A percentile compares a stretch with the other conserved stretches of the same genome.
phyloP scores from a whole-genome alignment of 345 rosid genomes.

The Reutealis trisperma region DNA sequence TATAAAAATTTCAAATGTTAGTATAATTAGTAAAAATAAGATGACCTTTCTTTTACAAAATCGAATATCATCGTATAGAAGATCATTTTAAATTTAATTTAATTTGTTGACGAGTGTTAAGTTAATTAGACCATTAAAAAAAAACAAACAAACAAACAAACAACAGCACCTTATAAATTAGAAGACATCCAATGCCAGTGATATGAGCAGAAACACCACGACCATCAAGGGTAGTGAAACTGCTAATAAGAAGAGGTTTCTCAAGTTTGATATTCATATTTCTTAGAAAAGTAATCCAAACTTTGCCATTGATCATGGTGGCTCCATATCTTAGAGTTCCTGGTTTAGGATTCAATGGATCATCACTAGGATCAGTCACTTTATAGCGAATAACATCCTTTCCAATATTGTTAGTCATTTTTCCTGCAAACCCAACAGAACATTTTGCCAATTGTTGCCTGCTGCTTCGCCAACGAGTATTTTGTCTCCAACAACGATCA shows the following conservation, averaged over 20 bases:
- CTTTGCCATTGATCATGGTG: conserved; percentile 51
- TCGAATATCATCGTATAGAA: too few species aligned
- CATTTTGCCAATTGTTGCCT: conserved; percentile 59
- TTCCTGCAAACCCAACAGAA: conserved; percentile 63
- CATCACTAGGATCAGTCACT: conserved; percentile 66
- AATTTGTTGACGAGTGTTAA: too few species aligned
- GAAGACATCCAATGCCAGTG: conserved; percentile 57
- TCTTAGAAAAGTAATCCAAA: conserved; percentile 69
- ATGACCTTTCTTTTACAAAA: too few species aligned
- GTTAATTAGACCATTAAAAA: too few species aligned
- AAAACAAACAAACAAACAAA: too few species aligned
- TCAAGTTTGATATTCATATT: conserved; percentile 58
- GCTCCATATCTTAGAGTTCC: conserved; percentile 72
- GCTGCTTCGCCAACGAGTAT: conserved; percentile 49
- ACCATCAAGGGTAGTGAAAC: conserved; percentile 75
- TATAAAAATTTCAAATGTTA: too few species aligned
- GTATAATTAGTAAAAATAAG: too few species aligned
- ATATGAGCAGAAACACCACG: conserved; percentile 60
- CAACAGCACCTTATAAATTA: conserved; percentile 43
- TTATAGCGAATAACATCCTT: conserved; percentile 40
- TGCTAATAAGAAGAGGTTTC: conserved; percentile 60
- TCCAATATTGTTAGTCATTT: conserved; percentile 65
- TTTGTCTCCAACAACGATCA: conserved; percentile 66
- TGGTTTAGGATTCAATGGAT: conserved; percentile 60
- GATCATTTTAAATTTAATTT: too few species aligned